Base-by-base conservation (phyloP, 2,329 filamentous ascomycete species). In the Ceratocystis lukuohia region DNA sequence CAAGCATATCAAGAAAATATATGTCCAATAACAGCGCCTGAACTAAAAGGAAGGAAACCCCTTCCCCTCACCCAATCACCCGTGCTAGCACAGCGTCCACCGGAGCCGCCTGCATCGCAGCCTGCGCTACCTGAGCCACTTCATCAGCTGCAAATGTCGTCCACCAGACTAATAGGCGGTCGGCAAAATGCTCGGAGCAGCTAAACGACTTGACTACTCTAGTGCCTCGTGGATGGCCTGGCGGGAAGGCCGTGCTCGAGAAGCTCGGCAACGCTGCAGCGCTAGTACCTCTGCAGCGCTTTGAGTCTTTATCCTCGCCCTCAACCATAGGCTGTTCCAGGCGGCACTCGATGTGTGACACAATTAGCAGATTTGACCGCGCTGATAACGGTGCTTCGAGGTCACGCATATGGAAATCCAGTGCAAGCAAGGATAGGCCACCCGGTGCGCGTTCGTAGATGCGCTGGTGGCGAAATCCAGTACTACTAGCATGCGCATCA, bases 101-200 rank as follows among this genome's bases (percentile, higher is more conserved):
- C 25, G 53, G 64, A 25, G 64, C 66, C 41, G 61, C n/a, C 20
- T 62, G 50, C 28, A 64, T 61, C 12, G 44, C 57, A 8, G 61
- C 41, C 15, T 3, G 33, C 53, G n/a, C 44, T 4, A 65, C 64
- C 33, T 30, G 37, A 4, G 44, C 45, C 6, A 68, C 64, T 30
- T 68, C 66, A 44, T 68, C 66, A 4, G 56, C 64, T 8, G 64
- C 48, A 63, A 68, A 68, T 3, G 63, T 61, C 12, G 56, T 63
- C 66, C 66, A 68, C 64, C 66, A 68, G n/a, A 66, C 66, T 30
- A 68, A n/a, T 17, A 37, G 10, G 12, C 30, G 28, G 5, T 33
- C 25, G 3, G 59, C 46, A 12, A 64, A 15, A 2, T 28, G 33
- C 8, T 17, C 30, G 37, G 44, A 44, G 28, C 53, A 61, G 12